Evolutionary conservation across 371 early-diverging fungal genomes (phyloP).

Genomic region (Mortierella sp.): DNA sequence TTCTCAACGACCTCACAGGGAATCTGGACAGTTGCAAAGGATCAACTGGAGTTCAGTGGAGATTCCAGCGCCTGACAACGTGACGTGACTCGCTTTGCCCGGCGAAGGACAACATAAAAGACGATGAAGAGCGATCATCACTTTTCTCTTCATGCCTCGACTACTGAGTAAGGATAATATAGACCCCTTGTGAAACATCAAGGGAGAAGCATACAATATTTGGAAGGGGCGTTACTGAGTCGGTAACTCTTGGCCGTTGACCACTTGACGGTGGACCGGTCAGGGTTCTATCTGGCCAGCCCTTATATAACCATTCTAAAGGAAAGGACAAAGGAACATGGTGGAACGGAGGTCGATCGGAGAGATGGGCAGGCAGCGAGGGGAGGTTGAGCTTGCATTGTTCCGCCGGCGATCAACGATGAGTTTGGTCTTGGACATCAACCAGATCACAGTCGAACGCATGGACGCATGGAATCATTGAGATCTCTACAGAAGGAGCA

Average conservation of each 20-base stretch:
- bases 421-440: neutral
- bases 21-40: constrained; percentile 25
- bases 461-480: too few relatives aligned
- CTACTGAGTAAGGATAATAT: constrained; percentile 53
- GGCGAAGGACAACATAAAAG: neutral
- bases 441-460: too few relatives aligned
- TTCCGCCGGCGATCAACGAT: neutral
- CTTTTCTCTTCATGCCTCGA: constrained; percentile 42
- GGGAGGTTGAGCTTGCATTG: too few relatives aligned
- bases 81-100: neutral
- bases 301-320: constrained; percentile 12
- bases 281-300: constrained; percentile 27
- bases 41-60: constrained; percentile 39
- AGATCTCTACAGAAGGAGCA: too few relatives aligned
- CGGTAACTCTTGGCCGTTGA: constrained; percentile 31
- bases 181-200: constrained; percentile 45
- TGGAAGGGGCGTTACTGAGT: constrained; percentile 40
- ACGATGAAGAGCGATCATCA: neutral
- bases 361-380: too few relatives aligned
- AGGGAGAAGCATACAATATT: constrained; percentile 31
- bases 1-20: constrained; percentile 25
- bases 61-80: neutral
- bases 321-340: too few relatives aligned
- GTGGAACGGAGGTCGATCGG: too few relatives aligned
- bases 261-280: constrained; percentile 17